Evolutionary conservation across 768 basidiomycete species (phyloP).

Genomic region (Multifurca ochricompacta): DNA sequence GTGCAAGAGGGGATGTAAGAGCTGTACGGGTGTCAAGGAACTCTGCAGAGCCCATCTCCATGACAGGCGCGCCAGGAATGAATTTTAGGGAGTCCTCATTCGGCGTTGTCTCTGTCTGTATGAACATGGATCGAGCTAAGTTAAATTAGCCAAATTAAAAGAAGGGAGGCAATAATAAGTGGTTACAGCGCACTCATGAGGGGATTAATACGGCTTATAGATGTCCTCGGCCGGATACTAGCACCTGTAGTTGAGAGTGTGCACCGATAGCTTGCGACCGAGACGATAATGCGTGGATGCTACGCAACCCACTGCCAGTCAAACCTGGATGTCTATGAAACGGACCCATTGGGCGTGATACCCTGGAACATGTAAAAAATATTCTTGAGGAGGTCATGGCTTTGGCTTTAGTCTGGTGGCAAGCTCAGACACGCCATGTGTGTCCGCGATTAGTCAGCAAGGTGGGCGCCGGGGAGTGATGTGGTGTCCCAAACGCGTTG

Average conservation of each 20-base stretch:
- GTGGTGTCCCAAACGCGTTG: too few relatives aligned
- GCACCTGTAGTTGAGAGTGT: constrained; percentile 7
- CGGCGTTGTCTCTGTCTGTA: constrained; percentile 95
- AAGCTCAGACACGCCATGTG: background rate
- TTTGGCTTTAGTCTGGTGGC: background rate
- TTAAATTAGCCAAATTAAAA: background rate
- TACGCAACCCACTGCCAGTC: background rate
- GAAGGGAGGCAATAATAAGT: background rate
- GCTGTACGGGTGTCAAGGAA: constrained; percentile 87
- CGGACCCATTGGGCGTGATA: background rate
- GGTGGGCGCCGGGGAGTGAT: too few relatives aligned
- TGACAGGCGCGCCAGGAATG: constrained; percentile 86
- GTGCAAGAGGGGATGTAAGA: constrained; percentile 87
- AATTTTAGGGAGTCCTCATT: constrained; percentile 98
- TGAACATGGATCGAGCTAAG: constrained; percentile 87
- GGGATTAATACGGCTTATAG: constrained; percentile 16
- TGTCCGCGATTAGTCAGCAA: constrained; percentile 2
- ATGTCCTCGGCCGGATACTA: constrained; percentile 8
- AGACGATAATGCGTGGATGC: constrained; percentile 1
- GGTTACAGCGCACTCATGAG: constrained; percentile 30
- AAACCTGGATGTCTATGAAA: background rate
- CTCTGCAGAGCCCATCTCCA: constrained; percentile 85
- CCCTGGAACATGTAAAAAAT: background rate
- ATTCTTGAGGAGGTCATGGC: constrained; percentile 4
- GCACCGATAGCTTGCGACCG: constrained; percentile 2